A percentile compares a stretch with the other conserved stretches of the same genome.
phyloP scores from a whole-genome alignment of 441 rosid species.

The Iberis amara region DNA sequence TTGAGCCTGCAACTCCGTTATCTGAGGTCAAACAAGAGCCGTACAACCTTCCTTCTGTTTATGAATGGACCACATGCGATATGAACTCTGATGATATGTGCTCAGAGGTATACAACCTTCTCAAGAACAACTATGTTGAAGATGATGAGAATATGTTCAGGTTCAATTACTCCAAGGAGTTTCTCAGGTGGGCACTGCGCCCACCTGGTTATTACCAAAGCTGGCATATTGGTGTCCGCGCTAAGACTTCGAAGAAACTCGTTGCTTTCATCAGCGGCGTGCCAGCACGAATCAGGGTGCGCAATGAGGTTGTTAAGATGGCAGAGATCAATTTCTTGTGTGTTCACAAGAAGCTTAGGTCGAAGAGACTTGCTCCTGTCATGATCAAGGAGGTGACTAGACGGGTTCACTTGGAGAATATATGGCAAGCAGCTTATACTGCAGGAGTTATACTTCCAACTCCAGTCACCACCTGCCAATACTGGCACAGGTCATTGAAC shows the following conservation, averaged over 20 bases:
- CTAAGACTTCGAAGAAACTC: slow-evolving; percentile 67
- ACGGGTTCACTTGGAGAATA: slow-evolving; percentile 84
- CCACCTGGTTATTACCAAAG: slow-evolving; percentile 74
- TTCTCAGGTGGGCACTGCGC: slow-evolving; percentile 79
- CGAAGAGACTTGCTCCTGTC: slow-evolving; percentile 90
- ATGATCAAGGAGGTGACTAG: slow-evolving; percentile 96
- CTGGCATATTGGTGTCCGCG: slow-evolving; percentile 96
- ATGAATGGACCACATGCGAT: slow-evolving; percentile 87
- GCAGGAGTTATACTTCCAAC: slow-evolving; percentile 94
- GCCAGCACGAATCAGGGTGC: slow-evolving; percentile 84
- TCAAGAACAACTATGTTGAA: slow-evolving; percentile 38
- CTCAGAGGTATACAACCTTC: slow-evolving; percentile 35
- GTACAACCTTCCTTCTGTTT: slow-evolving; percentile 65
- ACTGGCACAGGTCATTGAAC: slow-evolving; percentile 96
- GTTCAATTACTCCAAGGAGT: slow-evolving; percentile 90
- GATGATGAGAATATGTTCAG: slow-evolving; percentile 88
- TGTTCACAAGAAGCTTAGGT: slow-evolving; percentile 91
- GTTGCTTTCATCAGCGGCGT: slow-evolving; percentile 90
- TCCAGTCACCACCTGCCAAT: slow-evolving; percentile 82
- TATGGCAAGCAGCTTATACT: slow-evolving; percentile 95
- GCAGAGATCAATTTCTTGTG: slow-evolving; percentile 95
- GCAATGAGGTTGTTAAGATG: slow-evolving; percentile 70
- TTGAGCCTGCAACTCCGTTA: slow-evolving; percentile 53
- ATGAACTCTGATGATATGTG: slow-evolving; percentile 41
- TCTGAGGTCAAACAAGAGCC: slow-evolving; percentile 91